A percentile compares a stretch with the other conserved stretches of the same genome.
Conservation (phyloP, 1,284 basidiomycete species). For the Naganishia liquefaciens region DNA sequence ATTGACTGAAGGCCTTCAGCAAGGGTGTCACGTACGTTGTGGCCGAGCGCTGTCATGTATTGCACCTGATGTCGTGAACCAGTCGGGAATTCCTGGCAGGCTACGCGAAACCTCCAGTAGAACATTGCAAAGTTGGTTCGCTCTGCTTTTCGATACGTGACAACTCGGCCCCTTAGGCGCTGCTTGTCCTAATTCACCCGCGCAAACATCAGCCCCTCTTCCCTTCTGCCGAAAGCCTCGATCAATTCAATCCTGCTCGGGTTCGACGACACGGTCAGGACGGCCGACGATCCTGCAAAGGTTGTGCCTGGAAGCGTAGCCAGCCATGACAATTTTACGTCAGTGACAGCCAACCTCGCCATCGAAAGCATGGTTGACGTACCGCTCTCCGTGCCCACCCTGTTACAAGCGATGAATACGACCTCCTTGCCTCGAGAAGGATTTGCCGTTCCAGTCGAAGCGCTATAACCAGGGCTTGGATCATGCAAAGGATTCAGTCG, state of each 20-base stretch:
- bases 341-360: not conserved
- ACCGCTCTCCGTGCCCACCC: conserved; percentile 55
- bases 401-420: conserved; percentile 55
- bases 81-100: no score
- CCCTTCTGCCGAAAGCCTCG: conserved; percentile 49
- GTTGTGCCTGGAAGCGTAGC: conserved; percentile 42
- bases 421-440: conserved; percentile 44
- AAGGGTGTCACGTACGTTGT: no score
- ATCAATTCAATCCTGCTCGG: conserved; percentile 52
- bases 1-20: no score
- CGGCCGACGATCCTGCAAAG: conserved; percentile 56
- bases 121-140: no score
- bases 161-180: no score
- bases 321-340: not conserved
- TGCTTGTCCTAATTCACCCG: conserved; percentile 38
- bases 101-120: no score
- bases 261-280: conserved; percentile 48
- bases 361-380: conserved; percentile 28
- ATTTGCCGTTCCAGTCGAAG: conserved; percentile 21
- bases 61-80: no score
- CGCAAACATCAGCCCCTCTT: conserved; percentile 51
- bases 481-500: conserved; percentile 52
- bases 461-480: conserved; percentile 48
- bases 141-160: no score
- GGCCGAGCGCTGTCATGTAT: no score